Conservation (phyloP, 495 filamentous ascomycete genomes). For the Podospora australis region DNA sequence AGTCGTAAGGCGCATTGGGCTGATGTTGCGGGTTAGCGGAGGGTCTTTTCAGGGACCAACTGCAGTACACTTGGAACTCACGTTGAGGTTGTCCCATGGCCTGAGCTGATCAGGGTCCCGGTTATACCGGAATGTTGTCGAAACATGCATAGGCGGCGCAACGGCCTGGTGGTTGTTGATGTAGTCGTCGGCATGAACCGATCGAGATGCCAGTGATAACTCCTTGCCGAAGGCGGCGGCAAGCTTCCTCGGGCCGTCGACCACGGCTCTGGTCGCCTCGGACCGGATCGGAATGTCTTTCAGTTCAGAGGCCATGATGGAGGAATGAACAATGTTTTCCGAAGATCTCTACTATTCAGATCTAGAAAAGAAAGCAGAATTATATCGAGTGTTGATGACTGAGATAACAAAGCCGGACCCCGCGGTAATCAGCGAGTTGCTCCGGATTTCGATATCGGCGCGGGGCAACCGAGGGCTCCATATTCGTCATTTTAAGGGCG, state of each 20-base stretch:
- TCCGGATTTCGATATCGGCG: slow-evolving; percentile 9
- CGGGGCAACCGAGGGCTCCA: slow-evolving; percentile 11
- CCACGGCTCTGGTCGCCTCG: not conserved
- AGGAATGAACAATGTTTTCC: too few species aligned
- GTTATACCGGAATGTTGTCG: slow-evolving; percentile 82
- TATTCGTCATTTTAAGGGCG: slow-evolving; percentile 18
- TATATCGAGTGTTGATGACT: too few species aligned
- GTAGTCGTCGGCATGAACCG: slow-evolving; percentile 82
- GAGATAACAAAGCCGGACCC: too few species aligned
- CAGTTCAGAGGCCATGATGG: not conserved
- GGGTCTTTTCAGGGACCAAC: too few species aligned
- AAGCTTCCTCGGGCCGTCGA: slow-evolving; percentile 21
- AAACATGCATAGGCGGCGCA: slow-evolving; percentile 77
- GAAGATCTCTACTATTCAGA: too few species aligned
- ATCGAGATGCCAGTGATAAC: slow-evolving; percentile 57
- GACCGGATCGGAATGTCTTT: not conserved
- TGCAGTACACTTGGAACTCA: too few species aligned
- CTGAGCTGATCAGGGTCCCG: slow-evolving; percentile 57
- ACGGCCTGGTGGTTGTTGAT: slow-evolving; percentile 68
- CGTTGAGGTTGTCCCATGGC: slow-evolving; percentile 40
- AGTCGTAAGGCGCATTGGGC: slow-evolving; percentile 35
- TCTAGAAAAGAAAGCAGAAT: too few species aligned
- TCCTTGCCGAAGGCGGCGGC: slow-evolving; percentile 20
- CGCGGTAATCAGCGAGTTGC: too few species aligned
- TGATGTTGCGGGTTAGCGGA: too few species aligned